Base-by-base conservation (phyloP, 257 asterid species). In the Ocimum tenuiflorum region DNA sequence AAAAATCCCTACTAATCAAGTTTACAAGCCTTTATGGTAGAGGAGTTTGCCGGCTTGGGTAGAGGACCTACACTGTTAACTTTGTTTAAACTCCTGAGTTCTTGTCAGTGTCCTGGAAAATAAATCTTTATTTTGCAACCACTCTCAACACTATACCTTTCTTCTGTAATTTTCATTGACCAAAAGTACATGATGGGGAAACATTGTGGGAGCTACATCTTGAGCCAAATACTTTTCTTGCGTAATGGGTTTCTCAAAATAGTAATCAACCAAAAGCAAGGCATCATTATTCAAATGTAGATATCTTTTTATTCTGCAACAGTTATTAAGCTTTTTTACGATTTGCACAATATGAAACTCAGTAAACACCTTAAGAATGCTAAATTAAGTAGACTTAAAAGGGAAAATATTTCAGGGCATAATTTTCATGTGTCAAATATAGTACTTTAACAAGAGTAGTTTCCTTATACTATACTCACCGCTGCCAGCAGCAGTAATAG, bases 401-500 rank as follows among this genome's bases (percentile, higher is more conserved):
- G 36, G 50, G 58, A 58, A 61, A 45, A 10, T 65, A 45, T 38
- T 39, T 17, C 17, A 47, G 29, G 52, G 41, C 70, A 23, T 10
- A 13, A 51, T 6, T 49, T 22, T 47, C 23, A 73, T 59, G 54
- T 38, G 53, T 29, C 11, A 50, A 56, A 68, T 18, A 3, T 17
- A 36, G 8, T 31, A 52, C 56, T 31, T 22, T 18, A 47, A 41
- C 19, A 27, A 50, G 3, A 14, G 48, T 7, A 46, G 41, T 12
- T 27, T 9, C 2, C 19, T 10, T 8, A 24, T 1, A 53, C 10
- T 27, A 22, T 18, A 79, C 89, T 82, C 43, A 94, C 97, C 99
- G 17, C 95, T 68, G 51, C 99, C 99, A 71, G 97, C 96, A 29
- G 99, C 99, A 42, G 99, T 88, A 71, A 94, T 50, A 35, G 97